Base-by-base conservation (phyloP, 306 rosid species). In the Glycine latifolia region DNA sequence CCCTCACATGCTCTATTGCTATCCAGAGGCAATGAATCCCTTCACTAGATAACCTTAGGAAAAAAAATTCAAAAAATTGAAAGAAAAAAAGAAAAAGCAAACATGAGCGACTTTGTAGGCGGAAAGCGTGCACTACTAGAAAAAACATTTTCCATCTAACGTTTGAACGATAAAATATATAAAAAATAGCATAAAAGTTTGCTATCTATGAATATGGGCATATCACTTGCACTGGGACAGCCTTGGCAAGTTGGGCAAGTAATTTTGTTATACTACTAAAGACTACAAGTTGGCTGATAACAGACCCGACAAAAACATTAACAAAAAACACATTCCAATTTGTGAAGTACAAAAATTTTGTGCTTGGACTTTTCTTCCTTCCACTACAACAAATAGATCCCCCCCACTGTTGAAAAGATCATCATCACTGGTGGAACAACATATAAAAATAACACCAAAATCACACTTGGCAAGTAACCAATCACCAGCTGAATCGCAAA, bases 291-390 rank as follows among this genome's bases (percentile, higher is more conserved):
- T 87, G 91, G 49, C 84, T 82, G 67, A 95, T 87, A 79, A 91
- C 60, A 67, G 97, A 88, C 6, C 99, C 99, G 0, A 98, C 82
- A 78, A 95, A 92, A 67, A 93, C 85, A 80, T 95, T 95, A 67
- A 92, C 91, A 58, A 93, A 94, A 86, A 95, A 95, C 67, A 93
- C 98, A 83, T 95, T 95, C 99, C 99, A 95, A 82, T 93, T 93
- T 44, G 90, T 86, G 91, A 95, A 95, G 86, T 75, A 90, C 86
- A 95, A 87, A 73, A 95, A 87, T 92, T 95, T 93, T 87, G 53
- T 52, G 89, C 98, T 91, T 14, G 98, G 97, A 83, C 97, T 92
- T 86, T 66, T 89, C 84, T 95, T 95, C 90, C 97, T 91, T 77
- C 79, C 84, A 80, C 99, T 91, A 66, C 99, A 97, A 41, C 98